A percentile compares a stretch with the other conserved stretches of the same genome.
These are phyloP conservation scores for Tranzscheliella williamsii DNA, from an alignment of 1,284 basidiomycete species.

Conservation along the genomic window DNA sequence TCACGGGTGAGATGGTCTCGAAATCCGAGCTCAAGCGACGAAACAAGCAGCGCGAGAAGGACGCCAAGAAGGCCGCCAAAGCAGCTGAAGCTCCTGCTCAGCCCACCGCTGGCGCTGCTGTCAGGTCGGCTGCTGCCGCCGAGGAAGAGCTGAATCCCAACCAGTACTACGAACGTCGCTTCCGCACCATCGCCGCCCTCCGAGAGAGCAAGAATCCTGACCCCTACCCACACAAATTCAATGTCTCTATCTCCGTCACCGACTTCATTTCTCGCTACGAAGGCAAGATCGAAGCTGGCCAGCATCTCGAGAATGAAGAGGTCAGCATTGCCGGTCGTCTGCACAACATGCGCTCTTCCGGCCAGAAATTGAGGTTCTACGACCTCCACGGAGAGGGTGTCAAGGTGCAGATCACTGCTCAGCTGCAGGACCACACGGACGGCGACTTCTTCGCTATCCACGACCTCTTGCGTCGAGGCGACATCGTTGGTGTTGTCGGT, in stretches of 20 bases:
- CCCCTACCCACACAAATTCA: constrained; percentile 99
- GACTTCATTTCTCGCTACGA: constrained; percentile 79
- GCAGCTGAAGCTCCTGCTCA: constrained; percentile 44
- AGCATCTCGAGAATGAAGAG: constrained; percentile 54
- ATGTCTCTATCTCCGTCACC: constrained; percentile 79
- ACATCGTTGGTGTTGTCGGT: constrained; percentile 91
- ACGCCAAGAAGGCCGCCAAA: constrained; percentile 81
- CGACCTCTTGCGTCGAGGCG: constrained; percentile 88
- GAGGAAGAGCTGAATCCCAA: constrained; percentile 54
- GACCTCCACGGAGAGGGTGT: constrained; percentile 89
- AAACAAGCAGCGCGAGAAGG: constrained; percentile 72
- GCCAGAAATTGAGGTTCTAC: constrained; percentile 89
- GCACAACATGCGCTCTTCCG: constrained; percentile 82
- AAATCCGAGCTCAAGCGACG: constrained; percentile 58
- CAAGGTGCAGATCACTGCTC: constrained; percentile 95
- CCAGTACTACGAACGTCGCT: constrained; percentile 96
- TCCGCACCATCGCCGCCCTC: constrained; percentile 81
- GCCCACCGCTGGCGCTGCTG: constrained; percentile 5
- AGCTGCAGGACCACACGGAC: constrained; percentile 70
- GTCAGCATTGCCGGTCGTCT: constrained; percentile 82
- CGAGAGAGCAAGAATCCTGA: constrained; percentile 78
- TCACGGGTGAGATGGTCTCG: constrained; percentile 60
- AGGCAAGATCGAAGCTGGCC: constrained; percentile 60
- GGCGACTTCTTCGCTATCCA: constrained; percentile 74
- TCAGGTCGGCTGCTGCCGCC: constrained; percentile 27